Evolutionary conservation across 179 eudicot species (phyloP).

Genomic region (Dionaea muscipula): DNA sequence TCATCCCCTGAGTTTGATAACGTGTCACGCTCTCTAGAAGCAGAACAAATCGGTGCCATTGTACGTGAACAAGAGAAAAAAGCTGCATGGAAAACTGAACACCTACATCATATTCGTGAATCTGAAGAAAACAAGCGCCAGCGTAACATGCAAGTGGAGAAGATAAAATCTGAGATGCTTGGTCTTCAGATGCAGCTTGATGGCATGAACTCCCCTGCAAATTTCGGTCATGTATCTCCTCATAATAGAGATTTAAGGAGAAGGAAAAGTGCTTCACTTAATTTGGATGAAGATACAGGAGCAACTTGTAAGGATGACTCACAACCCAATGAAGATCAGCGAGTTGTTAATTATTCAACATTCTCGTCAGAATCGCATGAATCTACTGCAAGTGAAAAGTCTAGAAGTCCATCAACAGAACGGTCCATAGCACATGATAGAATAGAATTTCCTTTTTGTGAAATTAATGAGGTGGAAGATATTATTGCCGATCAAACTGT

Average conservation of each 20-base stretch:
- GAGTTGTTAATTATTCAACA: conserved; percentile 23
- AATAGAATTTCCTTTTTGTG: conserved; percentile 37
- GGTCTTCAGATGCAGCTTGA: conserved; percentile 86
- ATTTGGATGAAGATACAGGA: conserved; percentile 22
- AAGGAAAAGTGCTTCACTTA: conserved; percentile 40
- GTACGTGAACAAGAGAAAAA: conserved; percentile 94
- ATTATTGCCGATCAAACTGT: conserved; percentile 17
- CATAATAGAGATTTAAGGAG: conserved; percentile 55
- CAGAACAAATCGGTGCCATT: conserved; percentile 98
- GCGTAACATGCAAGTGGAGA: conserved; percentile 97
- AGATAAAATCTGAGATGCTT: conserved; percentile 98
- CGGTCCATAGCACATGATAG: conserved; percentile 29
- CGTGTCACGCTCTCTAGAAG: conserved; percentile 91
- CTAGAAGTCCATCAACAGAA: conserved; percentile 39
- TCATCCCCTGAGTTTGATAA: conserved; percentile 85
- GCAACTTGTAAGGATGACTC: conserved; percentile 20
- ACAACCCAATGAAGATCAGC: conserved; percentile 24
- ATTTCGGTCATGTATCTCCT: conserved; percentile 40
- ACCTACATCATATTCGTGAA: conserved; percentile 77
- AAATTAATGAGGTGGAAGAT: conserved; percentile 68
- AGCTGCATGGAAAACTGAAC: conserved; percentile 96
- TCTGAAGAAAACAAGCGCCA: conserved; percentile 79
- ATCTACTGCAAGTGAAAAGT: conserved; percentile 33
- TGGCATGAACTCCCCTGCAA: conserved; percentile 35
- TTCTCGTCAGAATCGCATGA: conserved; percentile 36